These are phyloP conservation scores for Plenodomus lindquistii DNA, from an alignment of 2,329 filamentous ascomycete genomes.

Conservation along the genomic window DNA sequence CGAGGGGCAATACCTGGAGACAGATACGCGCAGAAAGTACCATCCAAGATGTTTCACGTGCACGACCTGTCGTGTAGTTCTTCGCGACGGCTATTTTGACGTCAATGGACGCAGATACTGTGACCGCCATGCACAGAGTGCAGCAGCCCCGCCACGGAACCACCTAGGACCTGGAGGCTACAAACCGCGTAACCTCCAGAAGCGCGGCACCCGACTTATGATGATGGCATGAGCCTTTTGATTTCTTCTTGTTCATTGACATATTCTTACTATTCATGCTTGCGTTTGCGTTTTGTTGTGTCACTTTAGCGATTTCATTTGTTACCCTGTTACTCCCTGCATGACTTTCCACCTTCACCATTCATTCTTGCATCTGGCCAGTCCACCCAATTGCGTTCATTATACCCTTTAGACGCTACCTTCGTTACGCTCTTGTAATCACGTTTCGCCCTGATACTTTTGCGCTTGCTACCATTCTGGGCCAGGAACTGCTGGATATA, in stretches of 20 bases:
- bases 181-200: slow-evolving; percentile 48
- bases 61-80: slow-evolving; percentile 71
- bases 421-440: slow-evolving; percentile 13
- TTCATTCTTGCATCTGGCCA: slow-evolving; percentile 29
- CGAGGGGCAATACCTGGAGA: slow-evolving; percentile 91
- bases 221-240: slow-evolving; percentile 49
- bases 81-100: slow-evolving; percentile 89
- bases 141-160: slow-evolving; percentile 47
- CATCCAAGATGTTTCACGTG: slow-evolving; percentile 88
- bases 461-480: not conserved
- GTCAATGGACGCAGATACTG: slow-evolving; percentile 80
- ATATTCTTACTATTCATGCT: not conserved
- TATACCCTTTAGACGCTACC: slow-evolving; percentile 10
- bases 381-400: slow-evolving; percentile 12
- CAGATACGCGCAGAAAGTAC: slow-evolving; percentile 75
- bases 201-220: slow-evolving; percentile 55
- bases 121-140: slow-evolving; percentile 77
- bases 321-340: slow-evolving; percentile 6
- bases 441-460: slow-evolving; percentile 8
- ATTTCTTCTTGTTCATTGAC: not conserved
- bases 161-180: slow-evolving; percentile 44
- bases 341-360: slow-evolving; percentile 15
- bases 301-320: slow-evolving; percentile 15
- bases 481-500: slow-evolving; percentile 7
- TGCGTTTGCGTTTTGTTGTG: slow-evolving; percentile 5